Conservation (phyloP, 2,329 filamentous ascomycete species). For the Pyrenochaeta sp. region DNA sequence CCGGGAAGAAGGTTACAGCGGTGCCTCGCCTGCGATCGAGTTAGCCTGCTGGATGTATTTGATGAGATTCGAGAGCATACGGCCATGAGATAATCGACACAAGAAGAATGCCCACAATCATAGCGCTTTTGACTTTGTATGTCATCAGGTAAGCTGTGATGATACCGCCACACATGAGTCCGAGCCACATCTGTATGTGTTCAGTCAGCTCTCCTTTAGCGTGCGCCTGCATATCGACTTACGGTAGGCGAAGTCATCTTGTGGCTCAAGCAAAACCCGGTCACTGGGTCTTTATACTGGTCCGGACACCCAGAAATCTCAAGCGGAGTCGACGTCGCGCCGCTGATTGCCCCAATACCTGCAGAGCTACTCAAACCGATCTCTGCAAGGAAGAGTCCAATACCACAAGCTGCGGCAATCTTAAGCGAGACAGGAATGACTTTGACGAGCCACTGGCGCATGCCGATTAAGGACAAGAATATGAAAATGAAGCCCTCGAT, state of each 20-base stretch:
- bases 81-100: slow-evolving; percentile 92
- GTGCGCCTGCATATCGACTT: slow-evolving; percentile 17
- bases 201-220: slow-evolving; percentile 12
- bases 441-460: slow-evolving; percentile 88
- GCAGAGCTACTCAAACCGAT: slow-evolving; percentile 80
- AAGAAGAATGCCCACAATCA: slow-evolving; percentile 81
- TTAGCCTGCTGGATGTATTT: slow-evolving; percentile 23
- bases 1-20: slow-evolving; percentile 79
- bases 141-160: slow-evolving; percentile 82
- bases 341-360: slow-evolving; percentile 81
- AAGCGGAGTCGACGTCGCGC: slow-evolving; percentile 69
- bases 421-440: slow-evolving; percentile 85
- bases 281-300: slow-evolving; percentile 54
- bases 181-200: slow-evolving; percentile 74
- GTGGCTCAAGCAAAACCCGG: slow-evolving; percentile 69
- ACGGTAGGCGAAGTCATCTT: slow-evolving; percentile 82
- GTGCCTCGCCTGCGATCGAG: slow-evolving; percentile 63
- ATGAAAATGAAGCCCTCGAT: slow-evolving; percentile 89
- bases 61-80: slow-evolving; percentile 28
- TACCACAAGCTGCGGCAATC: slow-evolving; percentile 84
- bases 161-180: slow-evolving; percentile 84
- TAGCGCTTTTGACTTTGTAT: slow-evolving; percentile 85
- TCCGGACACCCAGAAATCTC: slow-evolving; percentile 77
- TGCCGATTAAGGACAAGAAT: slow-evolving; percentile 76
- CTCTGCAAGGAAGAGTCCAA: slow-evolving; percentile 80